A percentile compares a stretch with the other conserved stretches of the same genome.
These are phyloP conservation scores for Leccinum subtestaceum DNA, from an alignment of 768 basidiomycete genomes.

Conservation along the genomic window DNA sequence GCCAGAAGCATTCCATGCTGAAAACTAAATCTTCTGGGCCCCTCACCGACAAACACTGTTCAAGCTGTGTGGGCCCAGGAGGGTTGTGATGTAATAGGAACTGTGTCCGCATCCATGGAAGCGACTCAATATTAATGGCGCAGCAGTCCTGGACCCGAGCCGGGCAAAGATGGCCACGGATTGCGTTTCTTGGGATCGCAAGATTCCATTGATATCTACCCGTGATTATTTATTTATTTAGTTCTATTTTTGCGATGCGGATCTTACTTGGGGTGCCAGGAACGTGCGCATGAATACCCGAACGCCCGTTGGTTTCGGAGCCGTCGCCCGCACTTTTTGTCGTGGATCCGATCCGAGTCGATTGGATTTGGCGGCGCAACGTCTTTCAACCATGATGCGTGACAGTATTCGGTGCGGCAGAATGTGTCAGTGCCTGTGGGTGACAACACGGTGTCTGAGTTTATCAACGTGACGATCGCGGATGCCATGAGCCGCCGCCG, in stretches of 20 bases:
- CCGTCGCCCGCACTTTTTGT: background rate
- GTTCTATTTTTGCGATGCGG: background rate
- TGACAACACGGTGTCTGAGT: slow-evolving; percentile 1
- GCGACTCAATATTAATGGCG: background rate
- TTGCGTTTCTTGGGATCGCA: background rate
- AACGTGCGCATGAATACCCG: background rate
- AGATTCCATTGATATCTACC: background rate
- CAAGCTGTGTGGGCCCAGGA: no score
- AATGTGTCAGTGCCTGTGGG: slow-evolving; percentile 7
- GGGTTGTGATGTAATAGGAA: background rate
- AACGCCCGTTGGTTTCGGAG: background rate
- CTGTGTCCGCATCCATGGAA: background rate
- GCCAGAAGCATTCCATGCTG: background rate
- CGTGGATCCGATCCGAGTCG: background rate
- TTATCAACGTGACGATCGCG: slow-evolving; percentile 2
- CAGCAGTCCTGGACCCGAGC: background rate
- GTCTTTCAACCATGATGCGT: background rate
- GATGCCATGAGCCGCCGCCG: no score
- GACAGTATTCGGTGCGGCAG: background rate
- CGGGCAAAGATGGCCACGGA: background rate
- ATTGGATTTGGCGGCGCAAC: background rate
- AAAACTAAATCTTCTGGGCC: background rate
- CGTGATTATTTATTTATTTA: background rate
- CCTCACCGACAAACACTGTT: no score
- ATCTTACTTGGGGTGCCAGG: background rate